Base-by-base conservation (phyloP, 1,139 yeast genomes). In the Nakaseomyces bracarensis region DNA sequence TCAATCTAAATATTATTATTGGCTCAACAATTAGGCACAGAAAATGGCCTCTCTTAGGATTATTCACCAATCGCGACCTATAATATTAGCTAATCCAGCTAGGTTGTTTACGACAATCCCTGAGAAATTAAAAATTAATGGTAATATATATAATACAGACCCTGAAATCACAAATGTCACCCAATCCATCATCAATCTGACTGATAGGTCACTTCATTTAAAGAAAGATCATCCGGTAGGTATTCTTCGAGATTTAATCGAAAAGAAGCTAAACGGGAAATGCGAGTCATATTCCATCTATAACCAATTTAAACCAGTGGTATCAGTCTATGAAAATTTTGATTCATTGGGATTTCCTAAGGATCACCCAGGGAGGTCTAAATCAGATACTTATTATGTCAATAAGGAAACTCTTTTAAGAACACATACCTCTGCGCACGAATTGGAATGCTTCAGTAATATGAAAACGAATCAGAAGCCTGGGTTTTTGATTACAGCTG, bases 341-440 rank as follows among this genome's bases (percentile, higher is more conserved):
- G 98, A 91, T 60, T 83, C 82, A 3, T 70, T 91, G 36, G 96
- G 95, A 1, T 91, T 91, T 61, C 95, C 97, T 0, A 61, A 65
- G 36, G 95, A 89, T 58, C 99, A 91, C 58, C 96, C 95, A 0
- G 97, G 98, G 3, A 72, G 99, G 57, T 78, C 93, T 23, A 82
- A 76, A 55, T 83, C 95, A 3, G 98, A 91, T 60, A 91, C 98
- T 0, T 91, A 91, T 62, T 91, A 91, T 60, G 63, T 91, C 46
- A 89, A 91, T 63, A 70, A 77, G 46, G 72, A 72, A 13, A 68
- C 81, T 34, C 67, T 93, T 30, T 67, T 91, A 47, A 70, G 96
- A 54, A 91, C 99, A 0, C 99, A 91, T 58, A 91, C 99, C 0
- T 87, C 96, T 1, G 98, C 98, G 0, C 99, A 91, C 61, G 98